Evolutionary conservation across 2,329 filamentous ascomycete genomes (phyloP).

Genomic region (Xylaria sp.): DNA sequence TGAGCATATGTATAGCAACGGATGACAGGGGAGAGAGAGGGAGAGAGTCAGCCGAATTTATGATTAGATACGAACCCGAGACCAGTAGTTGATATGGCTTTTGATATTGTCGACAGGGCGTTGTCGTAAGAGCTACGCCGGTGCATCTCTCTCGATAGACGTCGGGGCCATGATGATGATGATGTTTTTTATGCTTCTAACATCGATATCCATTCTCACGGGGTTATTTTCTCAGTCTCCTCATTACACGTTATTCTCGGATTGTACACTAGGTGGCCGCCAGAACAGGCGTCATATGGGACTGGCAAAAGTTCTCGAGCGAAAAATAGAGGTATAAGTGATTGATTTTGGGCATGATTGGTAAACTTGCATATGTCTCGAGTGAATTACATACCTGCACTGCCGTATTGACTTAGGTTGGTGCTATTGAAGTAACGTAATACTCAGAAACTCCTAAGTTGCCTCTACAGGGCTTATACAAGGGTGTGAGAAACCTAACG

Average conservation of each 20-base stretch:
- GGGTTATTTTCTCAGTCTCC: slow-evolving; percentile 50
- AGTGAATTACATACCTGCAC: slow-evolving; percentile 18
- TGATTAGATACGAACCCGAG: slow-evolving; percentile 46
- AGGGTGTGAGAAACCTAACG: background rate
- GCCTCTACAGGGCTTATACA: background rate
- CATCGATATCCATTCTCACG: slow-evolving; percentile 49
- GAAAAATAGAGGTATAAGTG: slow-evolving; percentile 46
- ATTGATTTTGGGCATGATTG: slow-evolving; percentile 39
- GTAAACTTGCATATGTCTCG: slow-evolving; percentile 2
- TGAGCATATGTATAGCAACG: slow-evolving; percentile 40
- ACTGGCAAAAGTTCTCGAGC: slow-evolving; percentile 49
- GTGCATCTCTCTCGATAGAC: slow-evolving; percentile 43
- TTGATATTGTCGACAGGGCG: slow-evolving; percentile 42
- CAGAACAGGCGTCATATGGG: slow-evolving; percentile 46
- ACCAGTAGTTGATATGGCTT: slow-evolving; percentile 46
- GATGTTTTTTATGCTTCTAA: slow-evolving; percentile 44
- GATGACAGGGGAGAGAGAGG: slow-evolving; percentile 26
- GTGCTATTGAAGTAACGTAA: background rate
- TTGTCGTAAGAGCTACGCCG: slow-evolving; percentile 37
- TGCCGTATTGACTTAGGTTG: background rate
- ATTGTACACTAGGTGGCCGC: slow-evolving; percentile 50
- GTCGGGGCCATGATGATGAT: slow-evolving; percentile 40
- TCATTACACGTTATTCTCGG: slow-evolving; percentile 44
- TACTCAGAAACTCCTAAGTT: too few relatives aligned
- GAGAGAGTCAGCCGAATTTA: slow-evolving; percentile 45